Base-by-base conservation (phyloP, 2,329 filamentous ascomycete genomes). In the Didymella pinodella region DNA sequence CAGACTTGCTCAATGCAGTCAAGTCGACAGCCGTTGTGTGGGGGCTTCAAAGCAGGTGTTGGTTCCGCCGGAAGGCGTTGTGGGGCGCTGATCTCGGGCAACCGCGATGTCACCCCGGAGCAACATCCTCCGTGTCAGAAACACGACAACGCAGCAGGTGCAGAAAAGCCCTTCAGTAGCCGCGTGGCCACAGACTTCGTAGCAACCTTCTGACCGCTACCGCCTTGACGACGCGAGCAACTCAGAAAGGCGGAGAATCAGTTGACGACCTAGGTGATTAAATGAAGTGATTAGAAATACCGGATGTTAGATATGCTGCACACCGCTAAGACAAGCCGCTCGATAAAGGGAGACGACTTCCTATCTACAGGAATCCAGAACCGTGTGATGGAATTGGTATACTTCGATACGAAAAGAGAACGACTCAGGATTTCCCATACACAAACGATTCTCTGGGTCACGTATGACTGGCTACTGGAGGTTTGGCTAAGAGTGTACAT, bases 1-100 rank as follows among this genome's bases (percentile, higher is more conserved):
- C 55, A 55, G 53, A 65, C 46, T 59, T 65, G 46, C 63, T 63
- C 18, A 18, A 54, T 63, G 20, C 28, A 47, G 57, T 45, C 52
- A 51, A 60, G 58, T 40, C 18, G 29, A 54, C 66, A 73, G n/a
- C 25, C 29, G 34, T 49, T 18, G 34, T 63, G 63, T 63, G 60
- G 62, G 59, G 62, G 54, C n/a, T 54, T 43, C 32, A n/a, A 38
- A 12, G 7, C 29, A 52, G 38, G 54, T 41, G 48, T 36, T 32
- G 11, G 25, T 34, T 57, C 51, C 54, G 49, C 56, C 56, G 50
- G 54, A 48, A 25, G 46, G 29, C 44, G 44, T 46, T 59, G 47
- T 55, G 50, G 57, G 51, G 57, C 45, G 49, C 36, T 58, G 36
- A 53, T 53, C 49, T 40, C 32, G 31, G 49, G 44, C 44, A 44